These are phyloP conservation scores for Neofusicoccum cordaticola DNA, from an alignment of 2,329 filamentous ascomycete genomes.

Conservation along the genomic window DNA sequence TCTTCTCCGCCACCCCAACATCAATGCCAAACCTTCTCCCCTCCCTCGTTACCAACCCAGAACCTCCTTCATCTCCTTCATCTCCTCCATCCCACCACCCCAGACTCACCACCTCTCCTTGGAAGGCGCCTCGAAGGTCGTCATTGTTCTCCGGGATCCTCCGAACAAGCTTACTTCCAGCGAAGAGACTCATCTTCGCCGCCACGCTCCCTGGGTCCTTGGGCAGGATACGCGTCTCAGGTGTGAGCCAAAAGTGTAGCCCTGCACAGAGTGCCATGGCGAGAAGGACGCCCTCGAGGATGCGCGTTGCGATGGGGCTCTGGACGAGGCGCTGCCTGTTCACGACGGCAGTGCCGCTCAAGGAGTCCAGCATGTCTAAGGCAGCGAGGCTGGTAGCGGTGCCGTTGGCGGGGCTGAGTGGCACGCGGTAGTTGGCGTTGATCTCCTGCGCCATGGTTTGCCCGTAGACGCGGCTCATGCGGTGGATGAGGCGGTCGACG, in stretches of 20 bases:
- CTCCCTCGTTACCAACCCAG: too few relatives aligned
- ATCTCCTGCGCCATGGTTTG: too few relatives aligned
- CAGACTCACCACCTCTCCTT: background rate
- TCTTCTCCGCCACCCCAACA: conserved; percentile 21
- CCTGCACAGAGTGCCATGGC: background rate
- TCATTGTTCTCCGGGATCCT: background rate
- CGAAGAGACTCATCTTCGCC: background rate
- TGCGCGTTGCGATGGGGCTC: too few relatives aligned
- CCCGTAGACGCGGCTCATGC: too few relatives aligned
- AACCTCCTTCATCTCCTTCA: background rate
- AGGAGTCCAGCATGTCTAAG: too few relatives aligned
- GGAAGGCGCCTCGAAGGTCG: background rate
- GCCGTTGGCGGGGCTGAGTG: too few relatives aligned
- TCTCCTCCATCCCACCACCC: background rate
- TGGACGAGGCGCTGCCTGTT: too few relatives aligned
- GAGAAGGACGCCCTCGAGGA: background rate
- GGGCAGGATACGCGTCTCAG: background rate
- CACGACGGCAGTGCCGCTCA: too few relatives aligned
- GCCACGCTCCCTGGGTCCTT: background rate
- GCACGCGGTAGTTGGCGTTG: too few relatives aligned
- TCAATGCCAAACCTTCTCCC: background rate
- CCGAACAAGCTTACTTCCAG: background rate
- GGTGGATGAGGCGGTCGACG: too few relatives aligned
- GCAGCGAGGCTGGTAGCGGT: too few relatives aligned
- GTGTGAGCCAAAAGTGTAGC: background rate